phyloP scores from a whole-genome alignment of 2,329 filamentous ascomycete genomes.

The Neofusicoccum kwambonambiense region DNA sequence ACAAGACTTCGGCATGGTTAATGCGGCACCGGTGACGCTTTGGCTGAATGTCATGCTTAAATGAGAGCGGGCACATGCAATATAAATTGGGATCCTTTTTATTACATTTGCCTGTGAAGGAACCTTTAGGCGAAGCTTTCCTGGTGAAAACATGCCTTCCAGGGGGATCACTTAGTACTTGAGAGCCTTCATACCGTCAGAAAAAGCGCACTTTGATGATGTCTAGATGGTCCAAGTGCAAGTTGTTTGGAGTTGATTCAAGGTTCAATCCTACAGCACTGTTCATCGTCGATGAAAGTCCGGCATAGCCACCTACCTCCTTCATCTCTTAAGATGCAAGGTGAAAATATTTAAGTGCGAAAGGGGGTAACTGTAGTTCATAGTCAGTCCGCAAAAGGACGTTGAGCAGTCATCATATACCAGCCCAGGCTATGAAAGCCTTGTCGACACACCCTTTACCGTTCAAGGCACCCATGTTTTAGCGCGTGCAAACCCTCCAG shows the following conservation, averaged over 20 bases:
- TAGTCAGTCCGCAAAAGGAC: not conserved
- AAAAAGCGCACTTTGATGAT: not conserved
- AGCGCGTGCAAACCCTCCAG: not conserved
- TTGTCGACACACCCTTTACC: not conserved
- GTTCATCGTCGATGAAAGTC: no score
- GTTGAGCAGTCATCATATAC: not conserved
- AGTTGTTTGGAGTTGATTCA: no score
- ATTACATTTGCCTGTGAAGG: not conserved
- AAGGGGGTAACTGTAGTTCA: not conserved
- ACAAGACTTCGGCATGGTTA: no score
- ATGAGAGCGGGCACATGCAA: no score
- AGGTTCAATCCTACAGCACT: no score
- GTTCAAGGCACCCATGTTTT: not conserved
- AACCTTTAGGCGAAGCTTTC: not conserved
- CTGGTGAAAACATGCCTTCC: not conserved
- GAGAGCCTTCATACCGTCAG: not conserved
- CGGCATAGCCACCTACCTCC: no score
- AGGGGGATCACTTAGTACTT: not conserved
- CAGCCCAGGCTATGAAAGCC: not conserved
- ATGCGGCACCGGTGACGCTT: no score
- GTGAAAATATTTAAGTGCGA: no score
- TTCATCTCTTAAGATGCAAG: no score
- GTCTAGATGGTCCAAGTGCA: not conserved
- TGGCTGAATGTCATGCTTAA: no score
- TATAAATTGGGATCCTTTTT: not conserved